Evolutionary conservation across 805 yeast genomes (phyloP).

Genomic region (Kuraishia piskuri): DNA sequence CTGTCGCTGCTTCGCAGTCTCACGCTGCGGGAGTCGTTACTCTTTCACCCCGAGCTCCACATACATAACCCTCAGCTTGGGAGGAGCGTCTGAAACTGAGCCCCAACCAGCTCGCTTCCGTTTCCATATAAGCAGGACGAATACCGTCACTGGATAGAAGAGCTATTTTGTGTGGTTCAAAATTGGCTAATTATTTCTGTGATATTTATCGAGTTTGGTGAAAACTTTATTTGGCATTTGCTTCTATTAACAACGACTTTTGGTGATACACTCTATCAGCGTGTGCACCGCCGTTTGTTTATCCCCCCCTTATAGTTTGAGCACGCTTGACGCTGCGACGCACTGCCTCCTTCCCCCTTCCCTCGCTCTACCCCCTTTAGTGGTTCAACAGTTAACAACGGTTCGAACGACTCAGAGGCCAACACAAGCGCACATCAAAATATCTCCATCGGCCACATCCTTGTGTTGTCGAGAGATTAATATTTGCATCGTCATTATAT

Average conservation of each 20-base stretch:
- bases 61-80: background rate
- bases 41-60: too few relatives aligned
- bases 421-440: too few relatives aligned
- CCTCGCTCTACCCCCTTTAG: background rate
- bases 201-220: background rate
- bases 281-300: background rate
- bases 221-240: background rate
- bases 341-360: background rate
- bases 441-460: too few relatives aligned
- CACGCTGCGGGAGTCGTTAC: too few relatives aligned
- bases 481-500: background rate
- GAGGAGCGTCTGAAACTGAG: background rate
- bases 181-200: background rate
- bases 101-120: background rate
- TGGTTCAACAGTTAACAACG: background rate
- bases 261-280: background rate
- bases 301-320: background rate
- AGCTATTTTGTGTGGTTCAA: background rate
- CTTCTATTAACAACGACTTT: background rate
- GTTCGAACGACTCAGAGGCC: background rate
- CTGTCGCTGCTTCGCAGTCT: too few relatives aligned
- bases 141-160: background rate
- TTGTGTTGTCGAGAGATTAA: too few relatives aligned
- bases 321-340: background rate
- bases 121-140: background rate